These are phyloP conservation scores for Puccinia sorghi DNA, from an alignment of 1,284 basidiomycete genomes.

Conservation along the genomic window DNA sequence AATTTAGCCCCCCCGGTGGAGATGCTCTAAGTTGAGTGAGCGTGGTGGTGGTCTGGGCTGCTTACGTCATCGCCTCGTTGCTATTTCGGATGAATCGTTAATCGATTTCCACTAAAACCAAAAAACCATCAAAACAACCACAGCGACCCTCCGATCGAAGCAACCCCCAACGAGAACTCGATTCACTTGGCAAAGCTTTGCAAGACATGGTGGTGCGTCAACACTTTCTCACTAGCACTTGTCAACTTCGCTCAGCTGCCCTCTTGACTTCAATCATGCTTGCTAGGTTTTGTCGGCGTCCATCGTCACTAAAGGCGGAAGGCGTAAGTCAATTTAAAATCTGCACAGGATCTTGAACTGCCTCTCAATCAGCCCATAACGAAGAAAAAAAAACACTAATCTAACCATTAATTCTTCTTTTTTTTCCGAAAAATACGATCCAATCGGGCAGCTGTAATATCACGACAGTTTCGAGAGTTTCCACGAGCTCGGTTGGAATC, in stretches of 20 bases:
- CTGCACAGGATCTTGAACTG: too few relatives aligned
- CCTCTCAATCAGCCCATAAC: too few relatives aligned
- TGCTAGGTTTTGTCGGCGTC: constrained; percentile 75
- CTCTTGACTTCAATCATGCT: background rate
- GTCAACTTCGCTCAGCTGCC: background rate
- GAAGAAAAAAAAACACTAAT: background rate
- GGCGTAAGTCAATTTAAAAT: constrained; percentile 65
- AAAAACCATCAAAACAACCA: too few relatives aligned
- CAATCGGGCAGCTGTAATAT: constrained; percentile 76
- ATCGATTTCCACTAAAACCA: too few relatives aligned
- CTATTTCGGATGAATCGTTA: too few relatives aligned
- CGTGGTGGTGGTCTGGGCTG: too few relatives aligned
- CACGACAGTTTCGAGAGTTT: constrained; percentile 94
- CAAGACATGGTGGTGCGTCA: constrained; percentile 33
- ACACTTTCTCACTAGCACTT: background rate
- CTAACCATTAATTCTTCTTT: background rate
- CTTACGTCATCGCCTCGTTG: too few relatives aligned
- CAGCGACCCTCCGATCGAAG: too few relatives aligned
- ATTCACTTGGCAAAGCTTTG: too few relatives aligned
- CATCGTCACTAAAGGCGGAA: constrained; percentile 89
- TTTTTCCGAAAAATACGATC: background rate
- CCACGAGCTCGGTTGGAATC: constrained; percentile 88
- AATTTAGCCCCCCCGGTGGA: too few relatives aligned
- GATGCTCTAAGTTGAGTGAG: too few relatives aligned
- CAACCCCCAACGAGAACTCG: too few relatives aligned